Conservation (phyloP, 164 flowering plant genomes). For the Kalanchoe fedtschenkoi region DNA sequence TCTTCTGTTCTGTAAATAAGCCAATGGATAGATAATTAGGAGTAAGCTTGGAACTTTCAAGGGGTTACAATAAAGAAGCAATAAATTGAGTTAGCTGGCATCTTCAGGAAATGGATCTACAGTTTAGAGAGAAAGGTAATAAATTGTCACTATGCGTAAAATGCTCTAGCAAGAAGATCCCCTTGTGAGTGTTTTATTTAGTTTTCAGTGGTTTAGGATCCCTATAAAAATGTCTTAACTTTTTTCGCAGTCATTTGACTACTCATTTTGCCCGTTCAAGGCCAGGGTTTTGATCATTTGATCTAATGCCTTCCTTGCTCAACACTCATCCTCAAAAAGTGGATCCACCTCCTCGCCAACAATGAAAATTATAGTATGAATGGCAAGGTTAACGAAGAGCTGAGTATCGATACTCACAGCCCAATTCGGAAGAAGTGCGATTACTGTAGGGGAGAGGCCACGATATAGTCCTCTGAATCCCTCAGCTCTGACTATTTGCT, state of each 20-base stretch:
- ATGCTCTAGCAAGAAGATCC: too few relatives aligned
- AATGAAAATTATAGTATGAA: neutral
- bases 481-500: constrained; percentile 55
- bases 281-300: too few relatives aligned
- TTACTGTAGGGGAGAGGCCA: constrained; percentile 88
- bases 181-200: too few relatives aligned
- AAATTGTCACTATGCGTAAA: too few relatives aligned
- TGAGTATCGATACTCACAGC: constrained; percentile 44
- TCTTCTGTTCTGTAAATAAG: neutral
- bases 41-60: neutral
- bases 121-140: too few relatives aligned
- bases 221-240: too few relatives aligned
- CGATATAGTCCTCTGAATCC: constrained; percentile 85
- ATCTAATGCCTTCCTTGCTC: neutral
- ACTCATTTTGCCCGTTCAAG: too few relatives aligned
- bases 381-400: neutral
- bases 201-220: too few relatives aligned
- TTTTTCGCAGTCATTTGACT: too few relatives aligned
- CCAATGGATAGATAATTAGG: neutral
- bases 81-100: too few relatives aligned
- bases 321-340: neutral
- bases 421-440: constrained; percentile 92
- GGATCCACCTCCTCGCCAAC: neutral
- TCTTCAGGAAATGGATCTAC: too few relatives aligned
- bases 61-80: too few relatives aligned